phyloP scores from a whole-genome alignment of 1,284 basidiomycete species.

The Moesziomyces antarcticus region DNA sequence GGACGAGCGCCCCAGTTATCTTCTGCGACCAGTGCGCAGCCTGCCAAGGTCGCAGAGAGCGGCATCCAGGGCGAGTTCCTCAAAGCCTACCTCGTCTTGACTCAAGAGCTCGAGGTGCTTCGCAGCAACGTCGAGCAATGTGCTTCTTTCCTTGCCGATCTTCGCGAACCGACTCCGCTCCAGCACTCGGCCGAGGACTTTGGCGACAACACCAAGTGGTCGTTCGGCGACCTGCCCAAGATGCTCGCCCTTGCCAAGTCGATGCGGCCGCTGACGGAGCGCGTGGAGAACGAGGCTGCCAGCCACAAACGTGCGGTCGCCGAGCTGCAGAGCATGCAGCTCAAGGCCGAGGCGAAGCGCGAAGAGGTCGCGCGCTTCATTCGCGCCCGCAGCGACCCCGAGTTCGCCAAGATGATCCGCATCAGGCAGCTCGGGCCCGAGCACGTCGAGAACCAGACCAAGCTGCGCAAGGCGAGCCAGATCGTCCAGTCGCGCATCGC shows the following conservation, averaged over 20 bases:
- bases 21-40: slow-evolving; percentile 15
- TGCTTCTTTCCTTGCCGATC: slow-evolving; percentile 64
- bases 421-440: slow-evolving; percentile 85
- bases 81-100: slow-evolving; percentile 67
- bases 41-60: slow-evolving; percentile 54
- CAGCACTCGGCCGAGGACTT: slow-evolving; percentile 49
- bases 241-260: slow-evolving; percentile 57
- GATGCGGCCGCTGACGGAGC: slow-evolving; percentile 25
- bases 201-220: slow-evolving; percentile 63
- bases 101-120: slow-evolving; percentile 66
- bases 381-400: slow-evolving; percentile 78
- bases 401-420: slow-evolving; percentile 82
- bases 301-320: slow-evolving; percentile 66
- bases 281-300: slow-evolving; percentile 27
- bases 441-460: slow-evolving; percentile 82
- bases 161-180: slow-evolving; percentile 49
- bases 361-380: slow-evolving; percentile 73
- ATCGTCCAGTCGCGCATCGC: slow-evolving; percentile 77
- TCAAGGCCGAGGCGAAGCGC: slow-evolving; percentile 69
- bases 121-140: slow-evolving; percentile 38
- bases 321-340: slow-evolving; percentile 70
- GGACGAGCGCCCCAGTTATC: slow-evolving; percentile 35
- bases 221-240: slow-evolving; percentile 67
- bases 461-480: slow-evolving; percentile 79
- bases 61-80: slow-evolving; percentile 62